Evolutionary conservation across 306 rosid species (phyloP).

Genomic region (Medicago arabica): DNA sequence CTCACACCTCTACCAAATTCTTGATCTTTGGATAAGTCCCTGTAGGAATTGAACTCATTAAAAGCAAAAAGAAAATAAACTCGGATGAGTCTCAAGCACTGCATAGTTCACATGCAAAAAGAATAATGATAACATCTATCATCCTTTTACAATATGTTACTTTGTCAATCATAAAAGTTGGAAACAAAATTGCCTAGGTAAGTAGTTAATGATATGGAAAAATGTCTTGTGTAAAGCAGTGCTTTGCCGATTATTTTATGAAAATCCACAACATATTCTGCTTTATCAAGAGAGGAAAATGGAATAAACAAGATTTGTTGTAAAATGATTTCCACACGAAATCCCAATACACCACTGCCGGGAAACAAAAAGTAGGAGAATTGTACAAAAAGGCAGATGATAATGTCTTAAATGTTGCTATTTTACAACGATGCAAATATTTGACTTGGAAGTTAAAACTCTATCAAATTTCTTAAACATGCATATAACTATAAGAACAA

Average conservation of each 20-base stretch:
- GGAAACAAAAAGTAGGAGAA: conserved; percentile 12
- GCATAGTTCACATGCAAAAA: conserved; percentile 22
- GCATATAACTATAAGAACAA: conserved; percentile 32
- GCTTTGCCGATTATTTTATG: conserved; percentile 10
- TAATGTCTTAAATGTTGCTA: conserved; percentile 8
- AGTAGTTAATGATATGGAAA: background rate
- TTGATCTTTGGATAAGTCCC: conserved; percentile 74
- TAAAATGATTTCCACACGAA: conserved; percentile 2
- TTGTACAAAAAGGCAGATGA: conserved; percentile 21
- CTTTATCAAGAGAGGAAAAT: background rate
- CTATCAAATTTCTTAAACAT: conserved; percentile 15
- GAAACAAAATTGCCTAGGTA: conserved; percentile 17
- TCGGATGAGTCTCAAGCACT: conserved; percentile 4
- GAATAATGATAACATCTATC: conserved; percentile 14
- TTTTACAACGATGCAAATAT: background rate
- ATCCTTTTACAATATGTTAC: conserved; percentile 3
- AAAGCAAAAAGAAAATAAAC: background rate
- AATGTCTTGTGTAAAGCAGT: background rate
- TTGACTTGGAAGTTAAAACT: conserved; percentile 27
- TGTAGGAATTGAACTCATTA: conserved; percentile 37
- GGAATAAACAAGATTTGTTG: background rate
- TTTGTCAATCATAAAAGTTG: background rate
- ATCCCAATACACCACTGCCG: conserved; percentile 8
- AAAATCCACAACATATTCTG: conserved; percentile 9
- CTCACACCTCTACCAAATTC: conserved; percentile 81